Conservation (phyloP, 148 eudicot genomes). For the Rhododendron simsii region DNA sequence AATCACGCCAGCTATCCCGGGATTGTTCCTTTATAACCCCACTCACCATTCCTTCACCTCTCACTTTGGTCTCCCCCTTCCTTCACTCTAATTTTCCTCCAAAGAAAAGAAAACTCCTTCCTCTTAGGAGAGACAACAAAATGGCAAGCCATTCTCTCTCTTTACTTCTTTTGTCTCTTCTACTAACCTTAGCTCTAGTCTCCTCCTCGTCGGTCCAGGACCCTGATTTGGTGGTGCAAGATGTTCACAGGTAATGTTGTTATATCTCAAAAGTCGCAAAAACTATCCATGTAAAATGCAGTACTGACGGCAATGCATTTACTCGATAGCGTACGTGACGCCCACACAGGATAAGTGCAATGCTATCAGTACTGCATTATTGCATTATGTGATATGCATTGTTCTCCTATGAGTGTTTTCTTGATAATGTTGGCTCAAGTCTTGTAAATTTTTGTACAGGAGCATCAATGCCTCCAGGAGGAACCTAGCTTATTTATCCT, state of each 20-base stretch:
- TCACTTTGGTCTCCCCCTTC: neutral
- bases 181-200: neutral
- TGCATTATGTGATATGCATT: neutral
- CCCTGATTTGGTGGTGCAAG: slow-evolving; percentile 10
- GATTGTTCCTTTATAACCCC: neutral
- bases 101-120: neutral
- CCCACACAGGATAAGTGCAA: neutral
- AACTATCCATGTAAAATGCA: neutral
- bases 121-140: neutral
- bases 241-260: neutral
- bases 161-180: neutral
- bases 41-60: neutral
- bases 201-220: slow-evolving; percentile 12
- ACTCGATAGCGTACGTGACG: neutral
- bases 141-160: neutral
- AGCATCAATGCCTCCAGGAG: slow-evolving; percentile 24
- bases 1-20: slow-evolving; percentile 15
- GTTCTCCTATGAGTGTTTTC: neutral
- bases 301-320: neutral
- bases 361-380: neutral
- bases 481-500: slow-evolving; percentile 17
- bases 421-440: neutral
- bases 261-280: neutral
- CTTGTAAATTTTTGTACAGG: neutral
- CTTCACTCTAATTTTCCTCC: neutral